Base-by-base conservation (phyloP, 192 early-diverging fungal species). In the Chytriomyces hyalinus region DNA sequence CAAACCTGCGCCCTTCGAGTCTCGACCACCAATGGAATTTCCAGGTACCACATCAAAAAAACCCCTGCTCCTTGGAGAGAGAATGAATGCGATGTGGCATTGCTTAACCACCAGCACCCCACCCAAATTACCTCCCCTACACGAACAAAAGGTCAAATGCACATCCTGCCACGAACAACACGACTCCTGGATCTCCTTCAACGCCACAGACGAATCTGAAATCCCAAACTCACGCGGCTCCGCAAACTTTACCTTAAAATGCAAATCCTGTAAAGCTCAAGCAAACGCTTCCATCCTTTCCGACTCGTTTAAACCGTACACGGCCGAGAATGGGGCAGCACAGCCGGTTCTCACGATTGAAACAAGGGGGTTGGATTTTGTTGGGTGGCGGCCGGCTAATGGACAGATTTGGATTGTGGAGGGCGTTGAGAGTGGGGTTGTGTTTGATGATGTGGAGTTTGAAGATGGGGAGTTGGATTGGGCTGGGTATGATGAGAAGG, bases 401-500 rank as follows among this genome's bases (percentile, higher is more conserved):
- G 67, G 61, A 77, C 50, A 72, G 6, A 11, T 70, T 73, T 70
- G 90, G 87, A 20, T 95, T 91, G 94, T 90, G 43, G 83, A 84
- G 74, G 93, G 94, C 51, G 80, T 81, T 20, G 92, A 95, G 70
- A 91, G 92, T 0, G 83, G 84, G 7, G 91, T 90, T 4, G 11
- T 57, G 49, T 97, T 97, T 82, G 84, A 90, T 22, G 92, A 94
- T 45, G 85, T 97, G 75, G 92, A 94, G 75, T 84, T 96, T 59
- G 84, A 85, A 9, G 93, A 95, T 44, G 90, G 88, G 22, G 89
- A 93, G 57, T 11, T 15, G 11, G 83, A 84, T 75, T 97, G 95
- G 95, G 92, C 88, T 46, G 95, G 94, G 10, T 97, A 97, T 77
- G 95, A 97, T 79, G 95, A 95, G 77, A 90, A 92, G 88, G 81